These are phyloP conservation scores for Luffa aegyptiaca DNA, from an alignment of 306 rosid genomes.

Conservation along the genomic window DNA sequence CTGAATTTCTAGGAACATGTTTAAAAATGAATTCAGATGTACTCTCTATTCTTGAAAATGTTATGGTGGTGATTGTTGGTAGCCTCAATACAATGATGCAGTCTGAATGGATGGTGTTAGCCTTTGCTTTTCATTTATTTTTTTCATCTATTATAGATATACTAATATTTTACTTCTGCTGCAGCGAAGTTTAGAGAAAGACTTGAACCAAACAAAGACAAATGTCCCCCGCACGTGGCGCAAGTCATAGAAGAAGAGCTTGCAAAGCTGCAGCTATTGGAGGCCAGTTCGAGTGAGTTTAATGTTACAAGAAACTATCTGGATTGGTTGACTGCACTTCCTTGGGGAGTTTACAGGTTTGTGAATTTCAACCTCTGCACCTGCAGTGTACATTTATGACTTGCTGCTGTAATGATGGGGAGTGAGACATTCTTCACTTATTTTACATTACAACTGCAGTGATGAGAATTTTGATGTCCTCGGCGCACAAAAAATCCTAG, in stretches of 20 bases:
- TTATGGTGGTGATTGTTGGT: neutral
- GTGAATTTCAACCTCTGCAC: neutral
- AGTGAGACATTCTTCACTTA: neutral
- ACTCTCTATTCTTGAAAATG: neutral
- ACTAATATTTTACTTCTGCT: conserved; percentile 2
- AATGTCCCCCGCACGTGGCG: conserved; percentile 80
- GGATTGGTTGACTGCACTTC: conserved; percentile 97
- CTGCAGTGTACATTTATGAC: neutral
- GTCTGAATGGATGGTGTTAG: neutral
- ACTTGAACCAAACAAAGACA: conserved; percentile 90
- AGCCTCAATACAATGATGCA: neutral
- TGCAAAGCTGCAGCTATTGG: conserved; percentile 78
- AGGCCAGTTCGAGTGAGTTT: conserved; percentile 98
- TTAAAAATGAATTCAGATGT: neutral
- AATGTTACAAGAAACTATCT: conserved; percentile 94
- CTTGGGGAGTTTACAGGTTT: conserved; percentile 98
- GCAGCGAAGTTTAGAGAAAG: conserved; percentile 90
- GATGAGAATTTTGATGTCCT: conserved; percentile 94
- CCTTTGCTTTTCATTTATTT: neutral
- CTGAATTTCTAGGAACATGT: neutral
- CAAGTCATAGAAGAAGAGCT: conserved; percentile 99
- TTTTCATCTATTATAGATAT: neutral
- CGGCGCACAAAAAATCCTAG: conserved; percentile 82
- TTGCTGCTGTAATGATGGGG: neutral
- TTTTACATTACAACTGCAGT: conserved; percentile 28